A percentile compares a stretch with the other conserved stretches of the same genome.
Evolutionary conservation across 2,329 filamentous ascomycete genomes (phyloP).

Genomic region (Pseudocercospora fuligena): DNA sequence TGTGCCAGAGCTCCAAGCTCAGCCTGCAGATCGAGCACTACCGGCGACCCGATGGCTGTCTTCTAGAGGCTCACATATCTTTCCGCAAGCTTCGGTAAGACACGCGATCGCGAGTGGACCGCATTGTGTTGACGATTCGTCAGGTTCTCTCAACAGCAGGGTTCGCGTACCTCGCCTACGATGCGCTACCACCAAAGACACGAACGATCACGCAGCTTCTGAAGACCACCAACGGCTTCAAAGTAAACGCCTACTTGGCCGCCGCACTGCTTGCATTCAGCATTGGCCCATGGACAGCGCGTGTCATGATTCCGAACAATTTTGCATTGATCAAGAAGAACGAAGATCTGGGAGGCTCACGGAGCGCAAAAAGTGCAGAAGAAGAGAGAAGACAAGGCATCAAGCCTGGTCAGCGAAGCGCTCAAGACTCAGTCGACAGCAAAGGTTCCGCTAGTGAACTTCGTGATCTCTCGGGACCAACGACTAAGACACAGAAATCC

Average conservation of each 20-base stretch:
- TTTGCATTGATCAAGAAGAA: constrained; percentile 38
- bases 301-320: constrained; percentile 36
- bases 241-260: constrained; percentile 30
- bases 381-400: constrained; percentile 18
- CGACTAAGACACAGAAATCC: constrained; percentile 41
- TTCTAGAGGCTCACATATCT: constrained; percentile 34
- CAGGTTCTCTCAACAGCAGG: constrained; percentile 27
- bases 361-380: constrained; percentile 29
- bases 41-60: constrained; percentile 36
- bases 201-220: constrained; percentile 21
- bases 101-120: not conserved
- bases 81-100: constrained; percentile 30
- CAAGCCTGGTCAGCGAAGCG: constrained; percentile 27
- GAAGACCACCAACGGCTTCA: constrained; percentile 25
- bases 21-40: constrained; percentile 35
- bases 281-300: constrained; percentile 33
- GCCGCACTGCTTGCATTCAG: constrained; percentile 31
- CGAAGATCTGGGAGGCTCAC: constrained; percentile 32
- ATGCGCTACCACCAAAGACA: constrained; percentile 22
- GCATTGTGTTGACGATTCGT: not conserved
- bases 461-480: constrained; percentile 33
- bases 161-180: constrained; percentile 36
- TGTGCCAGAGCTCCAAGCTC: constrained; percentile 33
- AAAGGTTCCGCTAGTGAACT: constrained; percentile 29
- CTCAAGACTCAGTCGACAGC: constrained; percentile 33